Evolutionary conservation across 768 basidiomycete genomes (phyloP), one percentile per base, ranked within the genome.

Genomic region (Coprinopsis strossmayeri): DNA sequence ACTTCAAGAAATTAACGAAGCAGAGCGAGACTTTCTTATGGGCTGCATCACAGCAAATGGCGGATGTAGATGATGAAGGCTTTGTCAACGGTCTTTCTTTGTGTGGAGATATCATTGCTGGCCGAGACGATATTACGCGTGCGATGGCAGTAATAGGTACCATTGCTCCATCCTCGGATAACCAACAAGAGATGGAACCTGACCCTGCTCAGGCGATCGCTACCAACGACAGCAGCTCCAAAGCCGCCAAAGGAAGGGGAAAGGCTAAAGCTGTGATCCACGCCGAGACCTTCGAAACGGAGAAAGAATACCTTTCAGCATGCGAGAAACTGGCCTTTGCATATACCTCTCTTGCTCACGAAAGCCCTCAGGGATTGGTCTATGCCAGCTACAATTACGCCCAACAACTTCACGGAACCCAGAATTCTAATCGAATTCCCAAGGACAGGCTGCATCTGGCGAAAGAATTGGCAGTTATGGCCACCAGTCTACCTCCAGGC

Each of bases 391-490:
- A 65, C 64, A 62, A 69, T 42, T 77, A 69, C 55, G 52, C 64
- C 3, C 17, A 28, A 5, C 49, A 65, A 12, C 52, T 77, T 15
- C 5, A 20, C 11, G 40, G 18, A 5, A 42, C 18, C 23, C 64
- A 67, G 32, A 62, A 54, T 30, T 58, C 67, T 9, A 73, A 71
- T 26, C 66, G 77, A 37, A 64, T 64, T 45, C 72, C 74, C 18
- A 73, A 71, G 57, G 64, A 72, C 54, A 64, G 76, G 28, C 58
- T 79, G 30, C 76, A 76, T 56, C 66, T 79, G n/a, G 61, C 76
- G 52, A 74, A 76, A 59, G 79, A 80, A 60, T 65, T 79, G n/a
- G 74, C 76, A 15, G 71, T 73, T 20, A 77, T 73, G 62, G 71
- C 76, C 3, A 79, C 78, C 7, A 71, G 71, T 46, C 65, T 79